Percentiles rank a stretch among this genome's conserved stretches.
phyloP scores from a whole-genome alignment of 2,329 filamentous ascomycete genomes.

The Fusarium robinianum region DNA sequence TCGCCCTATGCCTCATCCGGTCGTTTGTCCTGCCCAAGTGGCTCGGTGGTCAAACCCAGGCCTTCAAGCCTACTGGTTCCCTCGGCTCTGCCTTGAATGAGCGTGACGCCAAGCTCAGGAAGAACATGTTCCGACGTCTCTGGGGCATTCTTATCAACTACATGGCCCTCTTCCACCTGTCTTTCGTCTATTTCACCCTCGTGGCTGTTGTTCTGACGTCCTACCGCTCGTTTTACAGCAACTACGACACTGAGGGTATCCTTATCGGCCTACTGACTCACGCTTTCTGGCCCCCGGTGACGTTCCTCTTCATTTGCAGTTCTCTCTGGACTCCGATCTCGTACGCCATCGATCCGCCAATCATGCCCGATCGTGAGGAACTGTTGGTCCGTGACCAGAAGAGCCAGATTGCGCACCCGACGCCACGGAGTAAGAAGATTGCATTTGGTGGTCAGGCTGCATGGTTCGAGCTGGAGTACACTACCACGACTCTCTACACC shows the following conservation, averaged over 20 bases:
- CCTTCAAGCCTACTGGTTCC: conserved; percentile 65
- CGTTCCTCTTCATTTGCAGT: conserved; percentile 59
- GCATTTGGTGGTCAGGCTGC: conserved; percentile 58
- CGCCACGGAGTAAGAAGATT: conserved; percentile 56
- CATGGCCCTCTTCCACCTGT: conserved; percentile 58
- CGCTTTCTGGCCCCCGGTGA: conserved; percentile 64
- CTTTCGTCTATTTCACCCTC: conserved; percentile 58
- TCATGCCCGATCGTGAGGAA: conserved; percentile 60
- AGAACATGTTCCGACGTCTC: conserved; percentile 58
- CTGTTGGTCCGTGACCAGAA: conserved; percentile 59
- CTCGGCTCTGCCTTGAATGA: conserved; percentile 61
- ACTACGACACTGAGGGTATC: conserved; percentile 45
- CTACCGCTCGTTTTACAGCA: conserved; percentile 53
- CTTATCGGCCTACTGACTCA: conserved; percentile 61
- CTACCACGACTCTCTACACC: conserved; percentile 55
- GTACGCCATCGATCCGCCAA: conserved; percentile 65
- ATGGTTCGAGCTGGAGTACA: conserved; percentile 62
- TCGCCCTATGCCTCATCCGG: conserved; percentile 60
- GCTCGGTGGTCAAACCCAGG: conserved; percentile 62
- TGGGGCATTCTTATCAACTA: conserved; percentile 60
- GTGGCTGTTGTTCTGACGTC: conserved; percentile 54
- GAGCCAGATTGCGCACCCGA: conserved; percentile 58
- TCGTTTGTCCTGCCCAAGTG: conserved; percentile 62
- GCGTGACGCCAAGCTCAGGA: conserved; percentile 55
- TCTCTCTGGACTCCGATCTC: conserved; percentile 62